Conservation (phyloP, 2,329 filamentous ascomycete genomes). For the Raffaelea deltoideospora region DNA sequence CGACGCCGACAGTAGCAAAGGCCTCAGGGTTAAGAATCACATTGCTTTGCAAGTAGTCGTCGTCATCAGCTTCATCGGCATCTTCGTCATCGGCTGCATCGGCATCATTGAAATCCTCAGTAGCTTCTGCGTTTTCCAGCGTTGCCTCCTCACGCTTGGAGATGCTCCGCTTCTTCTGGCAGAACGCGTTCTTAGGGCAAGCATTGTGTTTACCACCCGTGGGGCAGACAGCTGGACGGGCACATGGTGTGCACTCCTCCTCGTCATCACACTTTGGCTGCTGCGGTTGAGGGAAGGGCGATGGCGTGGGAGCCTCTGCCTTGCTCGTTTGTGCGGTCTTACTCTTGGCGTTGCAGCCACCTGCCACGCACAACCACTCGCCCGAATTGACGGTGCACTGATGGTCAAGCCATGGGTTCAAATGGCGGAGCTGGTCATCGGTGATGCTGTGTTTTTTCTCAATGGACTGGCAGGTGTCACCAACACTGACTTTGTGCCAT, state of each 20-base stretch:
- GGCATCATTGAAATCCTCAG: too few species aligned
- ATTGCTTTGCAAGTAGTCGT: too few species aligned
- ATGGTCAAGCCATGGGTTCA: neutral
- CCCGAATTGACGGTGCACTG: neutral
- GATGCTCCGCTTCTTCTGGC: neutral
- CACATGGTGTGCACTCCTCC: conserved; percentile 11
- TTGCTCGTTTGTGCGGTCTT: too few species aligned
- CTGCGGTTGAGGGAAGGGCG: too few species aligned
- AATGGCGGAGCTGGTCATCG: neutral
- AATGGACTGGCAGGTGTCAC: neutral
- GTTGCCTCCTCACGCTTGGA: neutral
- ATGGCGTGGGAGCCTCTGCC: too few species aligned
- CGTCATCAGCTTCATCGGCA: too few species aligned
- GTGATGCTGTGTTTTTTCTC: neutral
- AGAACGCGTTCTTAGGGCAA: conserved; percentile 6
- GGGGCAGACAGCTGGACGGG: conserved; percentile 2
- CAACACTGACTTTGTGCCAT: neutral
- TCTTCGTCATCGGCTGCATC: too few species aligned
- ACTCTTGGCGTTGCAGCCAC: neutral
- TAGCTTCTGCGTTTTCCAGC: too few species aligned
- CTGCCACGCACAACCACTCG: neutral
- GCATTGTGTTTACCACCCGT: conserved; percentile 2
- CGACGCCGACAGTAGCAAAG: too few species aligned
- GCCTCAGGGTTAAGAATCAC: too few species aligned
- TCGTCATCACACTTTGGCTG: conserved; percentile 13